Base-by-base conservation (phyloP, 306 rosid species). In the Datisca glomerata region DNA sequence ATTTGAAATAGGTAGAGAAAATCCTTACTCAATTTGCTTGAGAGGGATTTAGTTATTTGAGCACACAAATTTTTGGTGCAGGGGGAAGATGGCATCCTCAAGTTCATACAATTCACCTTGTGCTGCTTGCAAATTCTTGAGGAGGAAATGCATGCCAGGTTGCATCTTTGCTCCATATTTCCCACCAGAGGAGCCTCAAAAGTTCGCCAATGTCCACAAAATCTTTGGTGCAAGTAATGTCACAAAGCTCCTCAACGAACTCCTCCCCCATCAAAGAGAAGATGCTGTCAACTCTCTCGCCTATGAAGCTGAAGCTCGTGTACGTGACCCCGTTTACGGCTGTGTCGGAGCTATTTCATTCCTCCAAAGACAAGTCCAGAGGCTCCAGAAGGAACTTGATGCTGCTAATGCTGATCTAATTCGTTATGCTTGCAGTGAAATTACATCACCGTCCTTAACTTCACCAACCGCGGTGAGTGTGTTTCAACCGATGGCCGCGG, bases 161-260 rank as follows among this genome's bases (percentile, higher is more conserved):
- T 89, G 98, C 81, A 78, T 89, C n/a, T 89, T 89, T 55, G 93
- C 98, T 3, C 93, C 95, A 0, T 84, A 84, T 53, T 89, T 89
- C 52, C 98, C 98, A 15, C 98, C 98, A 1, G 98, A 89, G 64
- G 98, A 89, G 67, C 95, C 98, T 14, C 95, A 89, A 24, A 89
- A 89, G 29, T 89, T 89, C 17, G 74, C 93, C 25, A 84, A 89
- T 51, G 98, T 89, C 2, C 98, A 89, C 93, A 89, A 80, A 45
- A 89, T 89, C 19, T 89, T 89, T 18, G 98, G 98, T 1, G 98
- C 98, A 1, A 89, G 98, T 76, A 89, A 89, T 36, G 95, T 89
- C 7, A 89, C 93, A 0, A 89, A 89, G 78, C 93, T 89, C 24
- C 98, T 89, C 1, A 89, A 89, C 43, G 98, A 89, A 14, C 86